These are phyloP conservation scores for Tetratostichococcus sp. DNA, from an alignment of 139 green algal genomes.

Conservation along the genomic window DNA sequence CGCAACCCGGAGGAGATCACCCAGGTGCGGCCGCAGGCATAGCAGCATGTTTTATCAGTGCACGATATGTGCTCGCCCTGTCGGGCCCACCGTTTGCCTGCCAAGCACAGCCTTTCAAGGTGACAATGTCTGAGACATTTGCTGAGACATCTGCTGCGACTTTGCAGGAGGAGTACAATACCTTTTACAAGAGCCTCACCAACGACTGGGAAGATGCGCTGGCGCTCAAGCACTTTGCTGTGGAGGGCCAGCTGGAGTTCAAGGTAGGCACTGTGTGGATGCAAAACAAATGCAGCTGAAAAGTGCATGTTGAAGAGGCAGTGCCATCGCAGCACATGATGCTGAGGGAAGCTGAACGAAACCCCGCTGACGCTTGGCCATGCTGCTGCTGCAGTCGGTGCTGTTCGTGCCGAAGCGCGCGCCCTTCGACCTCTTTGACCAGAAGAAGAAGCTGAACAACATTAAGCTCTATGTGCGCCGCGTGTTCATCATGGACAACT, in stretches of 20 bases:
- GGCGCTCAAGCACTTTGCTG: constrained; percentile 92
- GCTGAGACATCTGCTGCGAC: no score
- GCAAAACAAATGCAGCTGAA: no score
- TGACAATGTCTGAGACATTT: background rate
- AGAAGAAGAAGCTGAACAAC: constrained; percentile 94
- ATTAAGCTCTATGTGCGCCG: constrained; percentile 69
- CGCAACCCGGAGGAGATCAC: constrained; percentile 94
- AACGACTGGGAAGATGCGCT: constrained; percentile 99
- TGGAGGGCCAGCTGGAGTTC: constrained; percentile 99
- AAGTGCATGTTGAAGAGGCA: no score
- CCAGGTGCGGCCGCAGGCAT: no score
- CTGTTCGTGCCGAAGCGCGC: constrained; percentile 66
- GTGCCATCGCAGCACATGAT: no score
- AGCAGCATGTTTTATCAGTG: no score
- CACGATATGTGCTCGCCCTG: no score
- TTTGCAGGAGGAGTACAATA: constrained; percentile 37
- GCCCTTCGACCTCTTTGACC: constrained; percentile 99
- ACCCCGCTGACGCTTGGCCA: no score
- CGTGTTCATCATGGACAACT: constrained; percentile 78
- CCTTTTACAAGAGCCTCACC: constrained; percentile 66
- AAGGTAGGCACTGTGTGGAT: constrained; percentile 52
- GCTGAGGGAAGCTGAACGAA: no score
- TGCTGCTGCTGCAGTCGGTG: background rate
- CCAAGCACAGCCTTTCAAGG: no score
- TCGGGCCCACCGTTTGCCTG: no score